Evolutionary conservation across 495 filamentous ascomycete species (phyloP).

Genomic region (Zalerion maritima): DNA sequence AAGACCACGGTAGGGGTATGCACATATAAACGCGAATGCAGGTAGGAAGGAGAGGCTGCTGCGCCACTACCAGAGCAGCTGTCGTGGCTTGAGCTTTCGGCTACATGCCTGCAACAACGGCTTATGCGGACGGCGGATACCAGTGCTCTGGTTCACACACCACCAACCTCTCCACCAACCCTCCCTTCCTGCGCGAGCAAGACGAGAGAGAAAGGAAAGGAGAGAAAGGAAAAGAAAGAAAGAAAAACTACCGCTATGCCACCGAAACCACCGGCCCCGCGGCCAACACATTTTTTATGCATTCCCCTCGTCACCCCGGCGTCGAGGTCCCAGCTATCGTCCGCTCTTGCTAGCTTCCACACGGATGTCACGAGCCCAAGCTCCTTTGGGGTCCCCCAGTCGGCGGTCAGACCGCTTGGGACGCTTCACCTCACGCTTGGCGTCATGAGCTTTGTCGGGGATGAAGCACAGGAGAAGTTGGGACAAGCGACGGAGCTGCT

Average conservation of each 20-base stretch:
- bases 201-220: too few species aligned
- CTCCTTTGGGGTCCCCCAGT: constrained; percentile 30
- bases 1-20: too few species aligned
- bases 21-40: too few species aligned
- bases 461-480: constrained; percentile 38
- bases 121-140: too few species aligned
- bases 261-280: constrained; percentile 3
- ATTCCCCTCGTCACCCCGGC: constrained; percentile 53
- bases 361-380: constrained; percentile 30
- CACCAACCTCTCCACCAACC: too few species aligned
- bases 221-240: too few species aligned
- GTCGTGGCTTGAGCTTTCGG: too few species aligned
- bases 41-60: too few species aligned
- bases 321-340: constrained; percentile 49
- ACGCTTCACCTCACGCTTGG: constrained; percentile 78
- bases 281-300: constrained; percentile 80
- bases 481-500: constrained; percentile 47
- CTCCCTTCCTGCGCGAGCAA: too few species aligned
- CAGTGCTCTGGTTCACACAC: too few species aligned
- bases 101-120: constrained; percentile 16
- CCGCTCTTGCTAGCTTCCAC: constrained; percentile 45
- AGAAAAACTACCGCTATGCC: not conserved
- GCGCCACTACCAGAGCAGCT: too few species aligned
- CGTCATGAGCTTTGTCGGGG: constrained; percentile 59
- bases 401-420: constrained; percentile 60